These are phyloP conservation scores for Colletotrichum musae DNA, from an alignment of 2,329 filamentous ascomycete species.

Conservation along the genomic window DNA sequence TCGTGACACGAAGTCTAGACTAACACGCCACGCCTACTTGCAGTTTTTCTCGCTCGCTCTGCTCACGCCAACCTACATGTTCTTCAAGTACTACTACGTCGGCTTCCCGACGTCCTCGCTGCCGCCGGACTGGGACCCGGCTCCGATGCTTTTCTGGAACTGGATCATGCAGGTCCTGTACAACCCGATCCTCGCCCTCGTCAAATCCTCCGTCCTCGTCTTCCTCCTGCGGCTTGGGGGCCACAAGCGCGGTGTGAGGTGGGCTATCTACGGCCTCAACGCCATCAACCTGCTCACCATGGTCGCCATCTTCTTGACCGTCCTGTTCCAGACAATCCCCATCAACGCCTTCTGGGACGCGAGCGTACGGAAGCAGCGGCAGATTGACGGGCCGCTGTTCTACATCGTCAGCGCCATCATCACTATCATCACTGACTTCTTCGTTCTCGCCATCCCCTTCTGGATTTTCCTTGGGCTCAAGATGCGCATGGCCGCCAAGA, in stretches of 20 bases:
- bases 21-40: not conserved
- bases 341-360: conserved; percentile 53
- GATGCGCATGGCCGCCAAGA: conserved; percentile 50
- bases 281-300: conserved; percentile 53
- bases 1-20: not conserved
- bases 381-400: conserved; percentile 34
- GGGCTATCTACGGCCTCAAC: conserved; percentile 49
- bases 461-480: conserved; percentile 53
- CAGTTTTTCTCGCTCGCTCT: conserved; percentile 26
- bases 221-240: conserved; percentile 52
- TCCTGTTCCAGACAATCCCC: conserved; percentile 58
- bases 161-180: conserved; percentile 53
- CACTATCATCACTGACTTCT: conserved; percentile 58
- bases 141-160: conserved; percentile 44
- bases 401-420: conserved; percentile 54
- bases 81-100: conserved; percentile 33
- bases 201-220: conserved; percentile 53
- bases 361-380: conserved; percentile 26
- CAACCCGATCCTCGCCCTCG: conserved; percentile 53
- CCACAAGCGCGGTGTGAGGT: conserved; percentile 48
- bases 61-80: conserved; percentile 29
- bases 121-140: conserved; percentile 23
- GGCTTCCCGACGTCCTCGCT: conserved; percentile 22
- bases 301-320: conserved; percentile 54
- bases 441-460: conserved; percentile 55